phyloP scores from a whole-genome alignment of 169 alveolate species.

The Eimeria maxima region DNA sequence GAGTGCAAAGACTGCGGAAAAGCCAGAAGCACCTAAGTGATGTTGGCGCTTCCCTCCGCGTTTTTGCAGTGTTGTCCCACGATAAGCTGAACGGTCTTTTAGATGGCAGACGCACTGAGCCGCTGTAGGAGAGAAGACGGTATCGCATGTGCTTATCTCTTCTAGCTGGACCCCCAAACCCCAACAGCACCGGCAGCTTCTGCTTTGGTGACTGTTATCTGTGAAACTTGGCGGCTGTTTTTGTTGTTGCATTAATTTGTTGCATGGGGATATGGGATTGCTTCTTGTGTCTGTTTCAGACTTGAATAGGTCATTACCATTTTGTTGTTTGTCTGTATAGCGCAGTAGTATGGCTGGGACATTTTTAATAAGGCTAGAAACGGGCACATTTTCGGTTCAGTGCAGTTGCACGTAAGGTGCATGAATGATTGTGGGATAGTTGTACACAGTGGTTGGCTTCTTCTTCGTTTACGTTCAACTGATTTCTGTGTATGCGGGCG shows the following conservation, averaged over 20 bases:
- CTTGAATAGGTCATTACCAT: neutral
- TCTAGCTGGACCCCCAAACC: neutral
- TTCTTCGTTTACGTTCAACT: neutral
- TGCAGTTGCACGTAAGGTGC: neutral
- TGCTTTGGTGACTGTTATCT: neutral
- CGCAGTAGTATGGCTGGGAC: neutral
- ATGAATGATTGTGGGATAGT: neutral
- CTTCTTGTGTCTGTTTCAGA: neutral
- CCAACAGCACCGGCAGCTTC: neutral
- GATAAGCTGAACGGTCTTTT: neutral
- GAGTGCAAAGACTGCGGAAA: neutral
- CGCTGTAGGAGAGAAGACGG: neutral
- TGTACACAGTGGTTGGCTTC: neutral
- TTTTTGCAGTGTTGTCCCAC: neutral
- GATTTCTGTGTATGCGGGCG: neutral
- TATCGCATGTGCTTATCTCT: neutral
- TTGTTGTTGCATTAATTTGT: neutral
- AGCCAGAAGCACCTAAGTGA: neutral
- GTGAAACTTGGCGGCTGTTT: neutral
- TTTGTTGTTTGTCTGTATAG: neutral
- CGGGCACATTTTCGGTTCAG: neutral
- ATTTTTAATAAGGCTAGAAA: neutral
- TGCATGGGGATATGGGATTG: neutral
- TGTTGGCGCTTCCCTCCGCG: neutral
- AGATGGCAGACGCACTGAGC: slow-evolving; percentile 9